A percentile compares a stretch with the other conserved stretches of the same genome.
These are phyloP conservation scores for Imleria badia DNA, from an alignment of 768 basidiomycete species.

Conservation along the genomic window DNA sequence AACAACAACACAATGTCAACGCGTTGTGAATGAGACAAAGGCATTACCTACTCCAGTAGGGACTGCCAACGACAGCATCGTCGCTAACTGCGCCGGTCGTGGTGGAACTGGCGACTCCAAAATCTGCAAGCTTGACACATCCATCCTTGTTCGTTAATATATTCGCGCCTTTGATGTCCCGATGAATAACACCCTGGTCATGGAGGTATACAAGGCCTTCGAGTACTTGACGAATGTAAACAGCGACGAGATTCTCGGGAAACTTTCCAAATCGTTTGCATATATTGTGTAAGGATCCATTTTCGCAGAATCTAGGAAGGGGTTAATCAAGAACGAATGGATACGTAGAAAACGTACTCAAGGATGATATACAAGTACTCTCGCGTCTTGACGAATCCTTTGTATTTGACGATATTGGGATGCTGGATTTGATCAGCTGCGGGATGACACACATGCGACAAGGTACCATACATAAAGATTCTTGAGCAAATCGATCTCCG, in stretches of 20 bases:
- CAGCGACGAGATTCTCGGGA: slow-evolving; percentile 93
- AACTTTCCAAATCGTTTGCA: slow-evolving; percentile 98
- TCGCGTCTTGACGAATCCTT: slow-evolving; percentile 93
- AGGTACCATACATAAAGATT: slow-evolving; percentile 78
- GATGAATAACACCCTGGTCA: slow-evolving; percentile 98
- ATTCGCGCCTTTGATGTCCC: slow-evolving; percentile 99
- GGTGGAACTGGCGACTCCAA: slow-evolving; percentile 88
- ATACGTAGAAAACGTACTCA: slow-evolving; percentile 54
- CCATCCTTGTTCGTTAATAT: slow-evolving; percentile 99
- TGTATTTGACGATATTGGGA: slow-evolving; percentile 98
- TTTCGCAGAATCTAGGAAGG: slow-evolving; percentile 83
- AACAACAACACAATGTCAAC: slow-evolving; percentile 9
- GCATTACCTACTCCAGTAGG: slow-evolving; percentile 87
- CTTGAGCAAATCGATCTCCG: slow-evolving; percentile 96
- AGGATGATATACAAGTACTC: slow-evolving; percentile 96
- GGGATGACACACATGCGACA: neutral
- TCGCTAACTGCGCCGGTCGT: slow-evolving; percentile 74
- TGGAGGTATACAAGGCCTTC: slow-evolving; percentile 96
- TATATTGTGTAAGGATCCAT: slow-evolving; percentile 93
- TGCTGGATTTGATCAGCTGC: slow-evolving; percentile 53
- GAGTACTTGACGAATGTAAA: slow-evolving; percentile 95
- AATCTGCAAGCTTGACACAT: slow-evolving; percentile 97
- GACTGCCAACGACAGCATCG: slow-evolving; percentile 93
- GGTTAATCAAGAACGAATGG: slow-evolving; percentile 7
- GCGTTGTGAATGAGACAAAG: neutral